A percentile compares a stretch with the other conserved stretches of the same genome.
phyloP scores from a whole-genome alignment of 2,329 filamentous ascomycete species.

The Cercospora nicotianae region DNA sequence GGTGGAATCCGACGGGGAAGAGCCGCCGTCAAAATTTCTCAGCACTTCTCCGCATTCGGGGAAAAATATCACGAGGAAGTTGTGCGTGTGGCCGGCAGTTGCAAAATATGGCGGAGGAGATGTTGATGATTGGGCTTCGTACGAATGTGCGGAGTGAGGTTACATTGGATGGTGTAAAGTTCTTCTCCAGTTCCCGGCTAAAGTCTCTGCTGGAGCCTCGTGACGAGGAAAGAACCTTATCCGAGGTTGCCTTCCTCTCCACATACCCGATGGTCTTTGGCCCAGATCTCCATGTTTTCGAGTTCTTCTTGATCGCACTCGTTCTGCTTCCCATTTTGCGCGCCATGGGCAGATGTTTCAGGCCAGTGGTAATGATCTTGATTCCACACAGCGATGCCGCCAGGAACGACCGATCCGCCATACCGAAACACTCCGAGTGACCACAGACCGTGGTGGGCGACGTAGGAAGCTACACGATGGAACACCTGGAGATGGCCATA shows the following conservation, averaged over 20 bases:
- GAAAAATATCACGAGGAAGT: slow-evolving; percentile 36
- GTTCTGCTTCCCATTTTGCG: background rate
- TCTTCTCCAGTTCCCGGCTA: background rate
- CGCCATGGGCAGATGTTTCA: background rate
- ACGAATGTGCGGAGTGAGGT: slow-evolving; percentile 28
- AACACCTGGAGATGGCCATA: background rate
- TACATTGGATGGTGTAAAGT: background rate
- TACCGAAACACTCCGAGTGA: background rate
- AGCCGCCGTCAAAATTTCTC: slow-evolving; percentile 34
- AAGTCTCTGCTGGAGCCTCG: background rate
- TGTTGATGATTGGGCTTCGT: slow-evolving; percentile 31
- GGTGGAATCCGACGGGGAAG: slow-evolving; percentile 37
- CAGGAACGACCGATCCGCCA: background rate
- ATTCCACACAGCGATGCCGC: background rate
- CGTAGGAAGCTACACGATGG: background rate
- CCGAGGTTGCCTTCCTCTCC: background rate
- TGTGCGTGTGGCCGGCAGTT: slow-evolving; percentile 39
- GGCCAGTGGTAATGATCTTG: background rate
- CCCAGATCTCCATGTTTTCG: background rate
- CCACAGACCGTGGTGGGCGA: background rate
- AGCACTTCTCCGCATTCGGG: slow-evolving; percentile 37
- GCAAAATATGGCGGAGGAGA: slow-evolving; percentile 33
- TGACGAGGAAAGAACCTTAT: background rate
- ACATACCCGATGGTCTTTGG: background rate
- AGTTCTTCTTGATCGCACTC: background rate